Base-by-base conservation (phyloP, 78 protist genomes). In the Cyanophora paradoxa region DNA sequence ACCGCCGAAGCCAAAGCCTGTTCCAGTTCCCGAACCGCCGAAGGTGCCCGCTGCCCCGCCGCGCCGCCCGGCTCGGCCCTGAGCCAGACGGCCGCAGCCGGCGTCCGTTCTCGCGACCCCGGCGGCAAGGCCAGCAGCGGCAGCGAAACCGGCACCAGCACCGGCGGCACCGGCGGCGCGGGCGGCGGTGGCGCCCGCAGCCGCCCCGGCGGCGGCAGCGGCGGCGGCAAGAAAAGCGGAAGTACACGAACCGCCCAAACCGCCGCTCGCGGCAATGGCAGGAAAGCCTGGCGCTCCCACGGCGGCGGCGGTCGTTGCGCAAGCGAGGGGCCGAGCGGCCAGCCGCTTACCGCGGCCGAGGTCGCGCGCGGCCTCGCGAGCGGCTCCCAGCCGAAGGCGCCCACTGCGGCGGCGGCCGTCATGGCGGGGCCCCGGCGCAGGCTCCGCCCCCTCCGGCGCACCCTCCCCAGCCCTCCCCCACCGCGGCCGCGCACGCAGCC, bases 281-380 rank as follows among this genome's bases (percentile, higher is more conserved):
- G n/a, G n/a, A n/a, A n/a, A n/a, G n/a, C n/a, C n/a, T n/a, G n/a
- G n/a, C n/a, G n/a, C n/a, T n/a, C n/a, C n/a, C n/a, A n/a, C n/a
- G n/a, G n/a, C n/a, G n/a, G n/a, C n/a, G n/a, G n/a, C n/a, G n/a
- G n/a, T n/a, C n/a, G n/a, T n/a, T n/a, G n/a, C n/a, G n/a, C 20
- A 26, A 20, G 70, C 30, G 37, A 17, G 70, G 36, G 34, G 52
- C 65, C 28, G 33, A 58, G 65, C 42, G 19, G 42, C 37, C 78
- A 3, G 37, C 28, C n/a, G 54, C n/a, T 11, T 20, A 36, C 54
- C 19, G 33, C 64, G 19, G n/a, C 54, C 44, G 3, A 8, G 68
- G 34, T 22, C 33, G 33, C 39, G 70, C 13, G 41, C 67, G 10
- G n/a, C n/a, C n/a, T n/a, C n/a, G n/a, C n/a, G n/a, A n/a, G n/a